Percentiles rank a stretch among this genome's conserved stretches.
phyloP scores from a whole-genome alignment of 1,284 basidiomycete species.

The Pterulicium gracile region DNA sequence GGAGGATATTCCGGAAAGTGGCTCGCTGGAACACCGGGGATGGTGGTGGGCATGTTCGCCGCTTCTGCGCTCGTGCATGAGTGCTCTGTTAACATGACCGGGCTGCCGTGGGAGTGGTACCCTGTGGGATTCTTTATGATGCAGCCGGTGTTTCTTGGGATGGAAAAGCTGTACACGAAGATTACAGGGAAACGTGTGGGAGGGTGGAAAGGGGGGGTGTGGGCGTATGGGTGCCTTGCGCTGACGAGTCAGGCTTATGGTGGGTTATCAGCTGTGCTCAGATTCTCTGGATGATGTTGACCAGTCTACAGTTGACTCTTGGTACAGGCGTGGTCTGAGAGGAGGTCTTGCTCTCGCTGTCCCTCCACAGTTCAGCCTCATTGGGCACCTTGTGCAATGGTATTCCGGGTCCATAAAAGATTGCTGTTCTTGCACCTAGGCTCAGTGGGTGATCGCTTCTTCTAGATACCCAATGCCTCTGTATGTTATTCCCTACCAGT shows the following conservation, averaged over 20 bases:
- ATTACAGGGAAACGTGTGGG: conserved; percentile 44
- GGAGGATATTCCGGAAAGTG: conserved; percentile 43
- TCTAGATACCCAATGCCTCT: no score
- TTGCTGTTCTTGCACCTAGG: no score
- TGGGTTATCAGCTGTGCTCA: conserved; percentile 2
- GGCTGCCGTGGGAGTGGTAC: conserved; percentile 31
- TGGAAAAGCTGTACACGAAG: conserved; percentile 49
- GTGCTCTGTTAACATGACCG: conserved; percentile 48
- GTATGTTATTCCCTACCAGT: no score
- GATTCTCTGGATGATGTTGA: conserved; percentile 4
- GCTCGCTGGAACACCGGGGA: conserved; percentile 28
- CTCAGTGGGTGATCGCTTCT: no score
- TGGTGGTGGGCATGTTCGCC: conserved; percentile 59
- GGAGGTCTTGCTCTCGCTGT: conserved; percentile 46
- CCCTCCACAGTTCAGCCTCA: neutral
- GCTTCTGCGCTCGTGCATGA: conserved; percentile 69
- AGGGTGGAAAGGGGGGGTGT: conserved; percentile 46
- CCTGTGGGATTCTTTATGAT: conserved; percentile 49
- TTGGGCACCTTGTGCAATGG: no score
- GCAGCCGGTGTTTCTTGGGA: conserved; percentile 47
- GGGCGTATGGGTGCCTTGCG: conserved; percentile 55
- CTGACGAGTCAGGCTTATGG: conserved; percentile 52
- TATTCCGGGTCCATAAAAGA: no score
- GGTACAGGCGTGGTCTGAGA: conserved; percentile 52
- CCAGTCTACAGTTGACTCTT: conserved; percentile 46